Conservation (phyloP, 805 yeast genomes). For the Schwanniomyces yamadae region DNA sequence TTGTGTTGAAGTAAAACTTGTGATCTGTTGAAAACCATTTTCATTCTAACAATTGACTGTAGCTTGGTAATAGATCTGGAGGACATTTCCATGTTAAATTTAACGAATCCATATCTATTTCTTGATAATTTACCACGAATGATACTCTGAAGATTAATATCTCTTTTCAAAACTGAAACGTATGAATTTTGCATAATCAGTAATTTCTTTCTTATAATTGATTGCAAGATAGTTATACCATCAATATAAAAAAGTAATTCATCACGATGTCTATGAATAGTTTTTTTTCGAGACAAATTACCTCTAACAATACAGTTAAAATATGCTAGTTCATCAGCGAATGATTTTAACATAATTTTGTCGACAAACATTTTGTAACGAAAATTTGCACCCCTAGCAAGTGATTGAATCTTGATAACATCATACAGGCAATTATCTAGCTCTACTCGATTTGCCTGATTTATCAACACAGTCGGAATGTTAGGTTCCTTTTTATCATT, state of each 20-base stretch:
- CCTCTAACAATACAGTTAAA: constrained; percentile 58
- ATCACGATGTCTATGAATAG: constrained; percentile 35
- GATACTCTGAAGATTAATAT: constrained; percentile 35
- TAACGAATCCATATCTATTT: constrained; percentile 10
- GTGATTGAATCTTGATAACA: constrained; percentile 61
- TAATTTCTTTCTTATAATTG: constrained; percentile 31
- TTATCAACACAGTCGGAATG: constrained; percentile 8
- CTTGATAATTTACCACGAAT: constrained; percentile 42
- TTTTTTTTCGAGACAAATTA: constrained; percentile 27
- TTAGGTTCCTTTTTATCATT: no score
- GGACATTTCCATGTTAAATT: constrained; percentile 8
- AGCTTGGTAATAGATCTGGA: constrained; percentile 26
- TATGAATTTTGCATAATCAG: constrained; percentile 8
- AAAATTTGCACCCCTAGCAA: constrained; percentile 65
- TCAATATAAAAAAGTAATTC: constrained; percentile 27
- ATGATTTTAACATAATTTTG: constrained; percentile 58
- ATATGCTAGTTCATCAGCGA: constrained; percentile 47
- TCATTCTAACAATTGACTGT: constrained; percentile 37
- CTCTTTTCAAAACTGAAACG: constrained; percentile 13
- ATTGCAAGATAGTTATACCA: constrained; percentile 40
- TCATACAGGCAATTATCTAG: constrained; percentile 8
- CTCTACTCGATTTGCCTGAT: no score
- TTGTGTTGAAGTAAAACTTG: constrained; percentile 23
- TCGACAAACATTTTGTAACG: constrained; percentile 65
- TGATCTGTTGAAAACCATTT: constrained; percentile 17